Evolutionary conservation across 176 grass and related monocot genomes (phyloP).

Genomic region (Avena atlantica): DNA sequence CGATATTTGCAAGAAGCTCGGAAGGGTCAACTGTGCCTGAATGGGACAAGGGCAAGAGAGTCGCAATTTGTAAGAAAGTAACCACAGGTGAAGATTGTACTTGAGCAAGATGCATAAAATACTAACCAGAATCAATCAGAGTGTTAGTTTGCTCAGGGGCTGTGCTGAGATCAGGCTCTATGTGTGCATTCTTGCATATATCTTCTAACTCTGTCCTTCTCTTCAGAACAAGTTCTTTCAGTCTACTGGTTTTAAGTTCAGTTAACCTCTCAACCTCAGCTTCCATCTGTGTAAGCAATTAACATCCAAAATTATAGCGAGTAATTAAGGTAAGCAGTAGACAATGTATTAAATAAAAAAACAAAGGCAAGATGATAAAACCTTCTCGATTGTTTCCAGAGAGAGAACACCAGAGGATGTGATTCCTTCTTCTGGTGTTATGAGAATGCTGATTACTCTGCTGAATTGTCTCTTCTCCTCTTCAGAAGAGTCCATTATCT

Average conservation of each 20-base stretch:
- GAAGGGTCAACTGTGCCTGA: slow-evolving; percentile 83
- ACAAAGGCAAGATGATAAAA: slow-evolving; percentile 42
- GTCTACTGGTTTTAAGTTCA: slow-evolving; percentile 79
- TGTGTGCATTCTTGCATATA: slow-evolving; percentile 83
- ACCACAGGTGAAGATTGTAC: slow-evolving; percentile 21
- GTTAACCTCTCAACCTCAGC: slow-evolving; percentile 79
- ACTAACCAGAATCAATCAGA: slow-evolving; percentile 88
- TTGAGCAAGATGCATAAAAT: slow-evolving; percentile 32
- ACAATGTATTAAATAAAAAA: slow-evolving; percentile 31
- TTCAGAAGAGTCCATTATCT: slow-evolving; percentile 90
- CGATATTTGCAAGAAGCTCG: slow-evolving; percentile 84
- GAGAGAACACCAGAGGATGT: slow-evolving; percentile 70
- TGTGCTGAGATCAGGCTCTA: slow-evolving; percentile 87
- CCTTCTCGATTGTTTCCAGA: slow-evolving; percentile 77
- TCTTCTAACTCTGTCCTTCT: slow-evolving; percentile 88
- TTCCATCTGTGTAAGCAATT: slow-evolving; percentile 63
- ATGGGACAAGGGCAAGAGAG: slow-evolving; percentile 36
- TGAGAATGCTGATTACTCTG: slow-evolving; percentile 65
- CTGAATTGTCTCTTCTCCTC: slow-evolving; percentile 72
- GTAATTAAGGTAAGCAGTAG: not conserved
- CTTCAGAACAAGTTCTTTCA: slow-evolving; percentile 87
- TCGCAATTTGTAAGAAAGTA: slow-evolving; percentile 26
- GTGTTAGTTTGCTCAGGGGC: slow-evolving; percentile 78
- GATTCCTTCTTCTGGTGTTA: slow-evolving; percentile 71
- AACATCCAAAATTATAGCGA: slow-evolving; percentile 15